phyloP scores from a whole-genome alignment of 2,329 filamentous ascomycete species.

The Apiospora marii region DNA sequence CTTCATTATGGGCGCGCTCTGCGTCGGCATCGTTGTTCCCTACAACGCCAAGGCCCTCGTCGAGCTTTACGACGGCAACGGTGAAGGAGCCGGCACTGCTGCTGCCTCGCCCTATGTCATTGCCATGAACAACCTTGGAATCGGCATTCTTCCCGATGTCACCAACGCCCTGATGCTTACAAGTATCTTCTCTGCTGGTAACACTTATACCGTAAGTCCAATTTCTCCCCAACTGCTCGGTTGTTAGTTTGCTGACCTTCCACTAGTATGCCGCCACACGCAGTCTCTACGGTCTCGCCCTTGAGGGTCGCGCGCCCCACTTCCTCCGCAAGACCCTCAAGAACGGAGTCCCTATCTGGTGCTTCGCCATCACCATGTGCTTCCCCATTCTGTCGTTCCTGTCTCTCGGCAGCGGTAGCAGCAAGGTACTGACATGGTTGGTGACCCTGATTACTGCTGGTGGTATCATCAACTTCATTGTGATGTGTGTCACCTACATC shows the following conservation, averaged over 20 bases:
- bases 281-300: constrained; percentile 62
- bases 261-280: constrained; percentile 60
- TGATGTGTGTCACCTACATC: constrained; percentile 56
- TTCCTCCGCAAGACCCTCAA: constrained; percentile 59
- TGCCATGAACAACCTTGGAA: constrained; percentile 61
- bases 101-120: constrained; percentile 62
- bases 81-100: constrained; percentile 35
- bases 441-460: constrained; percentile 31
- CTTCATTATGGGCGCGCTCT: constrained; percentile 69
- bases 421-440: constrained; percentile 28
- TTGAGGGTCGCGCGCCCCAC: constrained; percentile 59
- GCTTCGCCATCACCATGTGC: constrained; percentile 60
- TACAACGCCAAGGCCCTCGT: constrained; percentile 65
- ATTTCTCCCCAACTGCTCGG: neutral
- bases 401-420: constrained; percentile 36
- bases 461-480: constrained; percentile 31
- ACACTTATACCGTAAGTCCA: constrained; percentile 54
- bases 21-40: constrained; percentile 67
- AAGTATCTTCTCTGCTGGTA: constrained; percentile 64
- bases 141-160: constrained; percentile 60
- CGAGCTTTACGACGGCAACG: constrained; percentile 42
- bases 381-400: constrained; percentile 69
- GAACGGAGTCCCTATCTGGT: constrained; percentile 67
- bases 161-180: constrained; percentile 66
- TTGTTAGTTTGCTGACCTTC: constrained; percentile 11